Evolutionary conservation across 176 grass and related monocot species (phyloP).

Genomic region (Oryza coarctata): DNA sequence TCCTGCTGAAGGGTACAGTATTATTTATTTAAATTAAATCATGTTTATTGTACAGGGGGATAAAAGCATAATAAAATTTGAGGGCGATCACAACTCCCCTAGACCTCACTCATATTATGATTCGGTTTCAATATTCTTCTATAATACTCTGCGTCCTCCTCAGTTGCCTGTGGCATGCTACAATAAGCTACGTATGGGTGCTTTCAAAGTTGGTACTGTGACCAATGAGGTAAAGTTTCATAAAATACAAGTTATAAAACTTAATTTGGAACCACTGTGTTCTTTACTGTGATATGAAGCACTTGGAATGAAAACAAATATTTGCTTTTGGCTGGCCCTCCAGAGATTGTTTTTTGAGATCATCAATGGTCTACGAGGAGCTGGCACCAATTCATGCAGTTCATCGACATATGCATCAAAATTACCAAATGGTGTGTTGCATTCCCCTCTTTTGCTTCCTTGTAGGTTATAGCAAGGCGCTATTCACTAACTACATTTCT

Average conservation of each 20-base stretch:
- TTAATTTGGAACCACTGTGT: constrained; percentile 2
- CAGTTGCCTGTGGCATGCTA: constrained; percentile 62
- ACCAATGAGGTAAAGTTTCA: constrained; percentile 64
- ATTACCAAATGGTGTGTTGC: constrained; percentile 49
- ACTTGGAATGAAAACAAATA: constrained; percentile 8
- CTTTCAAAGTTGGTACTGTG: constrained; percentile 58
- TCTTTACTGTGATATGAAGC: constrained; percentile 18
- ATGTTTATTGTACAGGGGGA: constrained; percentile 63
- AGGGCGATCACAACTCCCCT: constrained; percentile 88
- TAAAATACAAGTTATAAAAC: background rate
- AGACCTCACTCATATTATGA: constrained; percentile 97
- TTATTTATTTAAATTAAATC: constrained; percentile 15
- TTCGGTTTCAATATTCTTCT: constrained; percentile 96
- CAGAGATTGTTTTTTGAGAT: constrained; percentile 89
- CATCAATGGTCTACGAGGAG: constrained; percentile 57
- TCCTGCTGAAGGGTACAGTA: constrained; percentile 6
- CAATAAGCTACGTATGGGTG: constrained; percentile 59
- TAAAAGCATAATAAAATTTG: constrained; percentile 94
- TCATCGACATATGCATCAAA: constrained; percentile 57
- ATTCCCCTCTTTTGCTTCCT: constrained; percentile 20
- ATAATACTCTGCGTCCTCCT: constrained; percentile 70
- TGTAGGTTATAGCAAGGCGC: background rate
- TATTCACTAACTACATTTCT: constrained; percentile 12
- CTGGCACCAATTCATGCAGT: constrained; percentile 50
- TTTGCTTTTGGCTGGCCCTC: background rate